A percentile compares a stretch with the other conserved stretches of the same genome.
phyloP scores from a whole-genome alignment of 495 filamentous ascomycete genomes.

The Aspergillus cavernicola region DNA sequence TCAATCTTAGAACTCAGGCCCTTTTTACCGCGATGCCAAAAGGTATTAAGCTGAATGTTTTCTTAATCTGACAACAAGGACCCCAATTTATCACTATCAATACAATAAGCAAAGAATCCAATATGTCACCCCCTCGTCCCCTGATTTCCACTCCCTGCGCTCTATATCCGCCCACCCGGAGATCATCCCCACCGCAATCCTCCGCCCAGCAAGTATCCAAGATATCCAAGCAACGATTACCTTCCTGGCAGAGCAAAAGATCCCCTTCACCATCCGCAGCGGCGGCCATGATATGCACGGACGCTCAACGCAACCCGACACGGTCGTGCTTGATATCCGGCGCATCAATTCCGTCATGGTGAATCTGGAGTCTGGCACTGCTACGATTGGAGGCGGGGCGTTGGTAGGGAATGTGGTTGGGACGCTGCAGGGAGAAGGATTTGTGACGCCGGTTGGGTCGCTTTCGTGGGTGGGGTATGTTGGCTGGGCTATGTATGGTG shows the following conservation, averaged over 20 bases:
- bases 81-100: no score
- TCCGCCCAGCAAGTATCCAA: constrained; percentile 26
- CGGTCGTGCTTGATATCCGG: constrained; percentile 37
- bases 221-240: constrained; percentile 28
- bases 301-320: constrained; percentile 17
- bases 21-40: no score
- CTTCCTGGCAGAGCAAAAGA: constrained; percentile 8
- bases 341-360: constrained; percentile 28
- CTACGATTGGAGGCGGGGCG: not conserved
- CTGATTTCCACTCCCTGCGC: constrained; percentile 16
- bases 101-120: no score
- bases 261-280: constrained; percentile 33
- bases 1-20: no score
- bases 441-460: not conserved
- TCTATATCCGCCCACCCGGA: constrained; percentile 13
- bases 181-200: constrained; percentile 26
- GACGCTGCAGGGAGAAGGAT: not conserved
- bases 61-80: no score
- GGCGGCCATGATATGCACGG: constrained; percentile 40
- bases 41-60: no score
- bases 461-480: constrained; percentile 1
- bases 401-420: not conserved
- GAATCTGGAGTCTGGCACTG: constrained; percentile 19
- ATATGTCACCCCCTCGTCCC: constrained; percentile 21
- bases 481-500: constrained; percentile 6